Base-by-base conservation (phyloP, 2,329 filamentous ascomycete species). In the Sclerotinia glacialis region DNA sequence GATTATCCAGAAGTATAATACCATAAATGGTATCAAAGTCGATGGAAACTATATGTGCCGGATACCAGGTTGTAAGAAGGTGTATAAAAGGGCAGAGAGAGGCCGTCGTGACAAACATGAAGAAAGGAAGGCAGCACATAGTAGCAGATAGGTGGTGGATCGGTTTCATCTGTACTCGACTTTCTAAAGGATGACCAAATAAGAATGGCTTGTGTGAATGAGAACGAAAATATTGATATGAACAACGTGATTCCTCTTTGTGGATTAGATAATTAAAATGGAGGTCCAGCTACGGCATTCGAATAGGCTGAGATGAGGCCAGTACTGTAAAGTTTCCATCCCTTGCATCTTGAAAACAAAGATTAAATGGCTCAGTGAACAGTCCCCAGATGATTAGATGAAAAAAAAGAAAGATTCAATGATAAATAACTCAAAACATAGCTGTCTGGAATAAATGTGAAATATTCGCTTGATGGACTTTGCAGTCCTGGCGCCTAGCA, bases 101-200 rank as follows among this genome's bases (percentile, higher is more conserved):
- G 52, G 52, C 14, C 28, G 52, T 34, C 28, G 52, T n/a, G 52
- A 54, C 21, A 54, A 54, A 21, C 52, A 54, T 54, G 52, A 54
- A 54, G 52, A 54, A 54, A 54, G 52, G 52, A 54, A 54, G 18
- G 52, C 52, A 21, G 52, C 52, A 54, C 52, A 54, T 16, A 12
- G 21, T 14, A 31, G 31, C 3, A 14, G n/a, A 1, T 18, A 31
- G 18, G 18, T 1, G 14, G 28, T n/a, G 5, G 28, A 34, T 34
- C 52, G 7, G n/a, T 18, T 21, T 31, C 28, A 34, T n/a, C 18
- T 54, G n/a, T n/a, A 12, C 18, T 21, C 18, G n/a, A 34, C 5
- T 21, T 34, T 6, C 12, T 54, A 18, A n/a, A 28, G 18, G 21
- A n/a, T 54, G 21, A 18, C 14, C 5, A 5, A 34, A 21, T 5